Evolutionary conservation across 2,329 filamentous ascomycete genomes (phyloP).

Genomic region (Aureobasidium musti): DNA sequence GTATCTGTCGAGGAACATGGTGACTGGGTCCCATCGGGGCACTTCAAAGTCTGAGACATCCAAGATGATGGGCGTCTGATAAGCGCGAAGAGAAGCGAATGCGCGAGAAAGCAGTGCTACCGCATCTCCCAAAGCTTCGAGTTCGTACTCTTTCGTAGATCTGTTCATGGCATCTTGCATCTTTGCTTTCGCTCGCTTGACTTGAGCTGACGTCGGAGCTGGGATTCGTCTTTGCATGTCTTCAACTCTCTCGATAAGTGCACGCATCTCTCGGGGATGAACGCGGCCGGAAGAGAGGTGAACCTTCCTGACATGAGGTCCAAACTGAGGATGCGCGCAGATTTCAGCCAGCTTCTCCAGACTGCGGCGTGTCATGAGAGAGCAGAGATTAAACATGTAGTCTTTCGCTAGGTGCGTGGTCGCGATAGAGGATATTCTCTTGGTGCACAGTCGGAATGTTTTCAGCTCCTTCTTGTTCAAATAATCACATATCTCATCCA

Average conservation of each 20-base stretch:
- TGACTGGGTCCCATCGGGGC: slow-evolving; percentile 1
- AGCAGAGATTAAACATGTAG: slow-evolving; percentile 22
- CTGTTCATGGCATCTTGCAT: slow-evolving; percentile 18
- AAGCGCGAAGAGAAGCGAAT: not conserved
- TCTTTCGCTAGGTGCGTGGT: slow-evolving; percentile 15
- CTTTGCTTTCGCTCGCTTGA: slow-evolving; percentile 15
- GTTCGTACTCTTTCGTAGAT: slow-evolving; percentile 17
- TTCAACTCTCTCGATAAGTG: slow-evolving; percentile 9
- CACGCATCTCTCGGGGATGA: slow-evolving; percentile 5
- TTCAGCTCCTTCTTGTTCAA: slow-evolving; percentile 6
- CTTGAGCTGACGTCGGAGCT: slow-evolving; percentile 4
- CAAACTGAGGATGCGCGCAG: slow-evolving; percentile 8
- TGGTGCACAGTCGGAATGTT: not conserved
- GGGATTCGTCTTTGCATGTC: slow-evolving; percentile 6
- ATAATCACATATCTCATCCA: not conserved
- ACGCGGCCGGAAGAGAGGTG: slow-evolving; percentile 17
- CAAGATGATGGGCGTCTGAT: slow-evolving; percentile 3
- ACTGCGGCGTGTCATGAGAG: slow-evolving; percentile 21
- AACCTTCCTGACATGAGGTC: not conserved
- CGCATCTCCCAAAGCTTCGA: slow-evolving; percentile 2
- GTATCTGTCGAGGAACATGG: slow-evolving; percentile 2
- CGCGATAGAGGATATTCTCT: not conserved
- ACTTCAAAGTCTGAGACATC: slow-evolving; percentile 17
- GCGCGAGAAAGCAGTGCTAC: not conserved
- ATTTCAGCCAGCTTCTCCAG: not conserved